Conservation (phyloP, 2,329 filamentous ascomycete genomes). For the Ceratocystis destructans region DNA sequence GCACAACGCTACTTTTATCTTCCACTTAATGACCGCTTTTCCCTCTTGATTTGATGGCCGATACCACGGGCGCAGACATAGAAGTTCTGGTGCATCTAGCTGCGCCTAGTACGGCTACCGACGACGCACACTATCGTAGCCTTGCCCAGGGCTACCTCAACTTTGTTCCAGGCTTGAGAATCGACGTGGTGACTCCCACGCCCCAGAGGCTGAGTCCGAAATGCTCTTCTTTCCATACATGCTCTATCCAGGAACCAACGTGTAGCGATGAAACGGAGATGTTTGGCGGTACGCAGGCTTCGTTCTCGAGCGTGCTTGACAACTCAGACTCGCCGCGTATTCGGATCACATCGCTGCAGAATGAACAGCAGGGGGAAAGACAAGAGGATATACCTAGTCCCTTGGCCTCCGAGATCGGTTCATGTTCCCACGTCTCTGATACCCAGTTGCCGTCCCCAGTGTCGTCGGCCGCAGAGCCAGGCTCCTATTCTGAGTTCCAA, state of each 20-base stretch:
- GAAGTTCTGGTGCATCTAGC: constrained; percentile 45
- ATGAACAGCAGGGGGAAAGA: neutral
- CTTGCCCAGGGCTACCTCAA: constrained; percentile 38
- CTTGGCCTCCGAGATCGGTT: neutral
- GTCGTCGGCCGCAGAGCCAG: constrained; percentile 38
- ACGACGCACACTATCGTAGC: constrained; percentile 38
- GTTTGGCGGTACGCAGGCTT: constrained; percentile 25
- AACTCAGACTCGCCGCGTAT: constrained; percentile 30
- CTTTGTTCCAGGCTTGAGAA: constrained; percentile 29
- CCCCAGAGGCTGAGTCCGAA: constrained; percentile 29
- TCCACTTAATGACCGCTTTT: neutral
- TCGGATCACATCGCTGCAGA: constrained; percentile 3
- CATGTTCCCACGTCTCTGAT: constrained; percentile 8
- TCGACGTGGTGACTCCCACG: neutral
- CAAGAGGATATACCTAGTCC: neutral
- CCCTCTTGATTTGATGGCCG: neutral
- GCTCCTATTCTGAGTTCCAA: constrained; percentile 35
- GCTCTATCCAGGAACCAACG: constrained; percentile 34
- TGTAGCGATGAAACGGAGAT: constrained; percentile 37
- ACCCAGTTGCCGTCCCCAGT: constrained; percentile 22
- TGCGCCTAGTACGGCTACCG: constrained; percentile 35
- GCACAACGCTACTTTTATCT: neutral
- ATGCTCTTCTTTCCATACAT: constrained; percentile 34
- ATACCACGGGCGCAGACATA: constrained; percentile 24
- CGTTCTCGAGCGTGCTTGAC: constrained; percentile 34